phyloP scores from a whole-genome alignment of 139 green algal genomes.

The Haematococcus sp. region DNA sequence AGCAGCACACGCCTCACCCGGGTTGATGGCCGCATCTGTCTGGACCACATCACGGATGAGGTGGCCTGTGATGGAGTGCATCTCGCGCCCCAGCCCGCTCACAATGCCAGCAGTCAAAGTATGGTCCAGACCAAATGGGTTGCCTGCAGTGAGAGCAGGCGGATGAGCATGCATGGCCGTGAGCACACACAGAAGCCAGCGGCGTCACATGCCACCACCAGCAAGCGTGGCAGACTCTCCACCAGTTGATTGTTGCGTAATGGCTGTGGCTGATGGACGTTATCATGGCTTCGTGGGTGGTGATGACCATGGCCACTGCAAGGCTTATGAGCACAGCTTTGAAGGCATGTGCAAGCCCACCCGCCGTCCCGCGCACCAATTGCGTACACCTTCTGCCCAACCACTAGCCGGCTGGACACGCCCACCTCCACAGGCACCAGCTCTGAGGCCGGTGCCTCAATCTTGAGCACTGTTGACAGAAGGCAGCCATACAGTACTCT shows the following conservation, averaged over 20 bases:
- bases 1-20: constrained; percentile 26
- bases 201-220: neutral
- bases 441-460: constrained; percentile 43
- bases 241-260: neutral
- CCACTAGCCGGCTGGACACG: constrained; percentile 43
- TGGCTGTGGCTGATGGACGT: too few relatives aligned
- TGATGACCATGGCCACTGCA: neutral
- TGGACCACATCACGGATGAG: constrained; percentile 66
- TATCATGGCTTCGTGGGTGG: neutral
- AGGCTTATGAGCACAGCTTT: too few relatives aligned
- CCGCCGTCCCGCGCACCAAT: constrained; percentile 7
- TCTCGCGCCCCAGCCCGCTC: constrained; percentile 67
- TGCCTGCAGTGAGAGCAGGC: too few relatives aligned
- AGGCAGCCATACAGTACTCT: too few relatives aligned
- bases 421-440: constrained; percentile 51
- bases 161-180: too few relatives aligned
- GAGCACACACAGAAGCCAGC: neutral
- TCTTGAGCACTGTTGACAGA: constrained; percentile 74
- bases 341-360: too few relatives aligned
- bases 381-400: constrained; percentile 70
- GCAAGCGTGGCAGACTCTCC: neutral
- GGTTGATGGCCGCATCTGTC: constrained; percentile 81
- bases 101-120: constrained; percentile 74
- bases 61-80: constrained; percentile 34
- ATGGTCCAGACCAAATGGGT: constrained; percentile 84